A percentile compares a stretch with the other conserved stretches of the same genome.
These are phyloP conservation scores for Entophlyctis helioformis DNA, from an alignment of 192 early-diverging fungal species.

Conservation along the genomic window DNA sequence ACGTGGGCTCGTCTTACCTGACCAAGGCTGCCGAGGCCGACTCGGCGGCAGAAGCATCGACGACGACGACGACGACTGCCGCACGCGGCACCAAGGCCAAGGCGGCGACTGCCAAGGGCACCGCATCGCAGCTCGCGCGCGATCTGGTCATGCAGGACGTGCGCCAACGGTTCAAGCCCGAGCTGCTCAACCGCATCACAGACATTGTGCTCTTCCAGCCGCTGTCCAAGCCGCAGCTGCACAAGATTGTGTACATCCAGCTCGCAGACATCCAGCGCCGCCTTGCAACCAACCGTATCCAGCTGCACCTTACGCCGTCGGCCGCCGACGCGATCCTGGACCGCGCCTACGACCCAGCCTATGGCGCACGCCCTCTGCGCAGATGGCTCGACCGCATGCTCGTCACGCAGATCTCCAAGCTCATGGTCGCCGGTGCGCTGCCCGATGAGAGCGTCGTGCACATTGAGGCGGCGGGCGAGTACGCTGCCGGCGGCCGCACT, in stretches of 20 bases:
- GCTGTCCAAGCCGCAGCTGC: conserved; percentile 42
- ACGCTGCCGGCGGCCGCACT: not conserved
- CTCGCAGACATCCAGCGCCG: conserved; percentile 49
- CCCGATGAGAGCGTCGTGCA: conserved; percentile 27
- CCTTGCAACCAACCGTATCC: conserved; percentile 64
- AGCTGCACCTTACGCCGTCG: conserved; percentile 49
- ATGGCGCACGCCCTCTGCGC: conserved; percentile 87
- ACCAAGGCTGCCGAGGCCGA: conserved; percentile 15
- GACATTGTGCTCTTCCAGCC: conserved; percentile 84
- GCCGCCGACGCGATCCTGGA: conserved; percentile 68
- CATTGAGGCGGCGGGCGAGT: conserved; percentile 4
- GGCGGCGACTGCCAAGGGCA: not conserved
- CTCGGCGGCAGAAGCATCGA: not conserved
- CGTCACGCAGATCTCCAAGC: conserved; percentile 65
- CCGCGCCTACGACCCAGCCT: conserved; percentile 81
- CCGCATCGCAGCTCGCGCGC: not conserved
- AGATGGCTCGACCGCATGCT: conserved; percentile 79
- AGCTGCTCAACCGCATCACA: conserved; percentile 93
- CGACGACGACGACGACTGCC: too few relatives aligned
- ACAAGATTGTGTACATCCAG: conserved; percentile 62
- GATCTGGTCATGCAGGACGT: conserved; percentile 74
- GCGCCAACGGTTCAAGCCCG: conserved; percentile 67
- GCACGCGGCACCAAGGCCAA: conserved; percentile 1
- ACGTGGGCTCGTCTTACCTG: conserved; percentile 64
- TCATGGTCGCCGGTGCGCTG: conserved; percentile 56